These are phyloP conservation scores for Suillus discolor DNA, from an alignment of 768 basidiomycete species.

Conservation along the genomic window DNA sequence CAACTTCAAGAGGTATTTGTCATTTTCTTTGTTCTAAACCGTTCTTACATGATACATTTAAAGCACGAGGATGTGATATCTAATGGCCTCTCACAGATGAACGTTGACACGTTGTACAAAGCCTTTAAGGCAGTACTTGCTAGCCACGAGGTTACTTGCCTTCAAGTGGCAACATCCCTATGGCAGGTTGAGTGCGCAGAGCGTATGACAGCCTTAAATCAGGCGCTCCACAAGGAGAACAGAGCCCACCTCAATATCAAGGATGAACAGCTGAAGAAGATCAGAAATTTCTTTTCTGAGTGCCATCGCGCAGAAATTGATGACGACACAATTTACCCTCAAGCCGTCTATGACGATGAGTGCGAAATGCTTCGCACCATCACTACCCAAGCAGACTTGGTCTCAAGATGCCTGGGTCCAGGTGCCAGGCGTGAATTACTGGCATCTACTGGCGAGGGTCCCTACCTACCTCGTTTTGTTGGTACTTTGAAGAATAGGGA, in stretches of 20 bases:
- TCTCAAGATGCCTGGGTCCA: not conserved
- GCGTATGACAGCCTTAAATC: not conserved
- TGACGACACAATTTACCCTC: not conserved
- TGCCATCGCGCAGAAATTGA: not conserved
- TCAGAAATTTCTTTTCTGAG: not conserved
- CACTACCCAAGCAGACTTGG: not conserved
- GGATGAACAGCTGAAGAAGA: not conserved
- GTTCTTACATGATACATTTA: not conserved
- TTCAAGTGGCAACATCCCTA: not conserved
- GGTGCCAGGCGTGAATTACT: not conserved
- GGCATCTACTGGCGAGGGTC: not conserved
- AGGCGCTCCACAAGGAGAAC: not conserved
- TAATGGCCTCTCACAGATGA: not conserved
- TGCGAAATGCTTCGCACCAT: not conserved
- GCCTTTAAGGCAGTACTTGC: not conserved
- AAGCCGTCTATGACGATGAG: not conserved
- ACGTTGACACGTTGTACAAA: not conserved
- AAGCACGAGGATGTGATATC: not conserved
- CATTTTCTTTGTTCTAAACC: not conserved
- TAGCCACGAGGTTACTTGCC: not conserved
- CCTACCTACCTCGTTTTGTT: not conserved
- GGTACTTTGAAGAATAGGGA: not conserved
- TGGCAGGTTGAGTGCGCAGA: not conserved
- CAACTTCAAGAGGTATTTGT: not conserved
- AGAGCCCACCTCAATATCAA: not conserved